phyloP scores from a whole-genome alignment of 257 asterid species.

The Cordia subcordata region DNA sequence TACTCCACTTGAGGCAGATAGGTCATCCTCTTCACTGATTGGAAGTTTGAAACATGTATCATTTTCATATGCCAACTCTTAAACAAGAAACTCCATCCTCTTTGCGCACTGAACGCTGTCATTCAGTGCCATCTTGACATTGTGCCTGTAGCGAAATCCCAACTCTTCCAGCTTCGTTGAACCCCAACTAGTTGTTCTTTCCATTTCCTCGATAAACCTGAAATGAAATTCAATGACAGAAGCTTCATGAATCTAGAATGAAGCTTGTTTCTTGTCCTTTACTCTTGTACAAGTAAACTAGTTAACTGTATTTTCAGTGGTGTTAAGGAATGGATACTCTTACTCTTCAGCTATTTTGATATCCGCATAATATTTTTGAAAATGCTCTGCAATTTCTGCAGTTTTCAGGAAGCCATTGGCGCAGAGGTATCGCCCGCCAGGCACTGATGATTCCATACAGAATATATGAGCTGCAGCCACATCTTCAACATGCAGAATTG shows the following conservation, averaged over 20 bases:
- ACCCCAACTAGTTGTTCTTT: constrained; percentile 46
- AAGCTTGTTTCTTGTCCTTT: background rate
- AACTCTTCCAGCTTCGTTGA: constrained; percentile 39
- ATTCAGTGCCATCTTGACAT: constrained; percentile 18
- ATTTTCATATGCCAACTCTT: background rate
- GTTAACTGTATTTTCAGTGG: too few relatives aligned
- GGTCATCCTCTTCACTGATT: too few relatives aligned
- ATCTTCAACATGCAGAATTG: constrained; percentile 50
- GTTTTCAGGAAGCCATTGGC: constrained; percentile 35
- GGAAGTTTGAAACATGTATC: too few relatives aligned
- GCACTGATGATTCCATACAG: constrained; percentile 27
- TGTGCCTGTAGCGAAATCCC: constrained; percentile 49
- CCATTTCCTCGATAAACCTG: constrained; percentile 46
- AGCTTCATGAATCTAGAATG: background rate
- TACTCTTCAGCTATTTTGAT: constrained; percentile 31
- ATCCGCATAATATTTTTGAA: constrained; percentile 21
- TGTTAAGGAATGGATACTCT: background rate
- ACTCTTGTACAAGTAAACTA: background rate
- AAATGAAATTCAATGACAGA: background rate
- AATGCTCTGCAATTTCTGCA: constrained; percentile 35
- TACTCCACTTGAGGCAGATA: too few relatives aligned
- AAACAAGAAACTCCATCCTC: constrained; percentile 6
- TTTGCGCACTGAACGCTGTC: constrained; percentile 34
- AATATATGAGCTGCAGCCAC: constrained; percentile 47
- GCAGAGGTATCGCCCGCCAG: constrained; percentile 49